phyloP scores from a whole-genome alignment of 1,139 yeast genomes.

The Protomyces macrosporus region DNA sequence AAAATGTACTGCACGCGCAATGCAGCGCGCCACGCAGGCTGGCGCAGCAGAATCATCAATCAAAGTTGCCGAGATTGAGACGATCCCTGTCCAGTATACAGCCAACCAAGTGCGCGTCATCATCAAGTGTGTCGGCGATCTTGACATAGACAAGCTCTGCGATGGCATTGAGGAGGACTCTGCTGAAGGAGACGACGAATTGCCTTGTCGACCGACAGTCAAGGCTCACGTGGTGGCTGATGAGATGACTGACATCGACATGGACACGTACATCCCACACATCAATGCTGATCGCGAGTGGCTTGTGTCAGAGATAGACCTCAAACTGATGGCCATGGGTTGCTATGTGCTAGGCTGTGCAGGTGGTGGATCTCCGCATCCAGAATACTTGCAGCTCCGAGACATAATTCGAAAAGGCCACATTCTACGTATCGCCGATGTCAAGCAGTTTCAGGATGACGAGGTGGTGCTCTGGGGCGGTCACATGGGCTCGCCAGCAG shows the following conservation, averaged over 20 bases:
- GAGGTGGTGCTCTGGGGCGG: constrained; percentile 43
- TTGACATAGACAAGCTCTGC: background rate
- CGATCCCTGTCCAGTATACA: constrained; percentile 32
- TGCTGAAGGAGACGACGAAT: background rate
- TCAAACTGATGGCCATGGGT: constrained; percentile 45
- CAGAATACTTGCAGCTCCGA: constrained; percentile 41
- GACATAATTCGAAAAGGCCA: constrained; percentile 41
- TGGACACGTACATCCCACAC: constrained; percentile 39
- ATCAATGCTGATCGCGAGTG: constrained; percentile 42
- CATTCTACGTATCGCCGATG: constrained; percentile 40
- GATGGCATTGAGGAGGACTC: background rate
- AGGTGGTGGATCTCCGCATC: constrained; percentile 50
- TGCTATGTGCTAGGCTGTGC: constrained; percentile 49
- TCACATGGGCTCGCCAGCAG: constrained; percentile 46
- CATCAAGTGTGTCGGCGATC: constrained; percentile 34
- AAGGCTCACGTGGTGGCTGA: background rate
- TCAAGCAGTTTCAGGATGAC: constrained; percentile 34
- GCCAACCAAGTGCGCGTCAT: constrained; percentile 30
- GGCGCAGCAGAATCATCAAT: constrained; percentile 31
- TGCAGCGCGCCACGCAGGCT: constrained; percentile 28
- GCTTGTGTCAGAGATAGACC: constrained; percentile 42
- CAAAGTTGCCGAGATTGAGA: constrained; percentile 30
- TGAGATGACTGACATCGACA: background rate
- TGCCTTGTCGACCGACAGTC: background rate
- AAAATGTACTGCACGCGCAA: constrained; percentile 29